These are phyloP conservation scores for Pleodorina starrii DNA, from an alignment of 139 green algal species.

Conservation along the genomic window DNA sequence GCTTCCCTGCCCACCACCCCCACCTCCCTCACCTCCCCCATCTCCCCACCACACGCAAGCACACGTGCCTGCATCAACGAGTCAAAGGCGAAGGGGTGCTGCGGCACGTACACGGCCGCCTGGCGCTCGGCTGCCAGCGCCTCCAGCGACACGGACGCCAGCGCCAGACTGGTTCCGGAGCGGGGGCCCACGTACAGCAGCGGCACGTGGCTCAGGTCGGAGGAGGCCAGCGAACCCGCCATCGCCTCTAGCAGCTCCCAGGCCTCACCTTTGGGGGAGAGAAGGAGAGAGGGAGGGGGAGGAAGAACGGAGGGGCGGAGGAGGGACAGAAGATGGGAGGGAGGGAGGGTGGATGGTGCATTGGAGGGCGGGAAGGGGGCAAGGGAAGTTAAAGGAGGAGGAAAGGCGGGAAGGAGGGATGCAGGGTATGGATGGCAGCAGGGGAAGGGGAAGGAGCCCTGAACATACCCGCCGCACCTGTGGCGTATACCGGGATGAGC, in stretches of 20 bases:
- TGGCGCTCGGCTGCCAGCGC: constrained; percentile 2
- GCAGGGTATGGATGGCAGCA: too few species aligned
- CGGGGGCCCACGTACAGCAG: background rate
- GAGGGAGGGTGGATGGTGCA: too few species aligned
- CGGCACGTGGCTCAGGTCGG: constrained; percentile 7
- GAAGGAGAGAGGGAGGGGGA: background rate
- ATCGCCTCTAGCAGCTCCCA: constrained; percentile 48
- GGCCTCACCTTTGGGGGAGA: constrained; percentile 25
- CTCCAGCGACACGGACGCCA: constrained; percentile 25
- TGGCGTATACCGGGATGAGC: constrained; percentile 4
- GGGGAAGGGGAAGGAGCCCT: too few species aligned
- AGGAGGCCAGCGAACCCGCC: background rate
- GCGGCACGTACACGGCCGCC: constrained; percentile 34
- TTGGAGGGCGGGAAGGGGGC: too few species aligned
- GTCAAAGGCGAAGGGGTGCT: constrained; percentile 47
- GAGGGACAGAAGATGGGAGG: too few species aligned
- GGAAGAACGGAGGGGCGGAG: background rate
- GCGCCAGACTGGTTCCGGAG: constrained; percentile 30
- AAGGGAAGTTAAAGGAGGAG: too few species aligned
- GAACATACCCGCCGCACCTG: too few species aligned
- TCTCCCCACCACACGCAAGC: background rate
- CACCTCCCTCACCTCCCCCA: background rate
- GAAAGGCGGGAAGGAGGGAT: too few species aligned
- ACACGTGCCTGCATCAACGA: constrained; percentile 16
- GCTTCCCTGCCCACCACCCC: background rate